Percentiles rank a stretch among this genome's conserved stretches.
These are phyloP conservation scores for Magnolia changhungtana DNA, from an alignment of 164 flowering plant genomes.

Conservation along the genomic window DNA sequence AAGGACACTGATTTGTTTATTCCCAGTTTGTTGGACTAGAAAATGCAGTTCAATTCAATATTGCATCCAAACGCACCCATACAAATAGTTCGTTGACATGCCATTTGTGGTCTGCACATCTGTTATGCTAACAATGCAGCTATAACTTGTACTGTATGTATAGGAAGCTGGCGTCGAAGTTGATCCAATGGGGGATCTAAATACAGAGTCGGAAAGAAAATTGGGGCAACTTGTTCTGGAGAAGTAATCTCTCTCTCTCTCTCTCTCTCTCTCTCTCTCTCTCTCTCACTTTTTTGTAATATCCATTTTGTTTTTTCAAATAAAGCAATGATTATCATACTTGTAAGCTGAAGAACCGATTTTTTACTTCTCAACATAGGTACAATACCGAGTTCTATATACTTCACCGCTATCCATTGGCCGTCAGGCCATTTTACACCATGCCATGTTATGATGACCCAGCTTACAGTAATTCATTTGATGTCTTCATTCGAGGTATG, in stretches of 20 bases:
- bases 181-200: conserved; percentile 85
- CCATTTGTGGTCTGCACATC: neutral
- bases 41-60: no score
- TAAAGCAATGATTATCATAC: neutral
- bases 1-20: no score
- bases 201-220: conserved; percentile 84
- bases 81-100: no score
- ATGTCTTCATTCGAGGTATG: conserved; percentile 92
- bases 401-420: conserved; percentile 85
- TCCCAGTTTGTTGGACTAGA: no score
- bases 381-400: conserved; percentile 92
- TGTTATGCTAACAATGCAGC: neutral
- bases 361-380: conserved; percentile 29
- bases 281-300: neutral
- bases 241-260: conserved; percentile 49
- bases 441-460: conserved; percentile 83
- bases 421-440: conserved; percentile 91
- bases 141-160: neutral
- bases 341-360: neutral
- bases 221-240: conserved; percentile 81
- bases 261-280: conserved; percentile 6
- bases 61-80: no score
- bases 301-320: neutral
- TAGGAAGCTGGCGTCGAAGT: conserved; percentile 88
- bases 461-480: conserved; percentile 87